Evolutionary conservation across 1,284 basidiomycete genomes (phyloP), one percentile per base, ranked within the genome.

Genomic region (Ganoderma lingzhi): DNA sequence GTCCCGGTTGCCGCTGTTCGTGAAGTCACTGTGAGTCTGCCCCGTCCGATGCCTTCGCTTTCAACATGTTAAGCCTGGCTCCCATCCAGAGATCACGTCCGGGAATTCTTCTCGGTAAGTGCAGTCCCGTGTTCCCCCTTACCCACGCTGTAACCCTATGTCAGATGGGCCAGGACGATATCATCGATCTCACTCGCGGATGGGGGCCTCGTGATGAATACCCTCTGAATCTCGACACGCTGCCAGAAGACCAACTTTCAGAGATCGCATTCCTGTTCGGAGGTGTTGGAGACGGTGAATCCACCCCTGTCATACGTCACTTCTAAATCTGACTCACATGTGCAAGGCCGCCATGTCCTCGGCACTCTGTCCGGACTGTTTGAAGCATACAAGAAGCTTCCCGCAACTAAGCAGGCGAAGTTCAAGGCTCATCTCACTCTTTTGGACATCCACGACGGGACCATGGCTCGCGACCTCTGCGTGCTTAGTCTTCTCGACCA

Each of bases 401-500:
- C 56, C 17, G 69, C 73, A 44, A 6, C 12, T 1, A 70, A 72
- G 53, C 56, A 63, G n/a, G 41, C 44, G 41, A 41, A 44, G 14
- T 64, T 76, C 48, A 63, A 68, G 19, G 73, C 66, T 0, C 77
- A 78, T 45, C 63, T 78, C 10, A 77, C 77, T 2, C 58, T 77
- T 30, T 61, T 75, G 5, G 77, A 78, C 59, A 66, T 77, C n/a
- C 75, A 78, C 51, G 76, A 77, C n/a, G 72, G 66, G 48, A 51
- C 19, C 65, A 71, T 3, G 60, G 78, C 9, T 73, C 75, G 9
- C 71, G 78, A 3, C 74, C 77, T 65, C 71, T 78, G 14, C 66
- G 9, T 51, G n/a, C 48, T 51, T 28, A 51, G 65, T 44, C 23
- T 79, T 8, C 45, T 77, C n/a, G 63, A 74, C 56, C 70, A 78